Evolutionary conservation across 2,329 filamentous ascomycete genomes (phyloP), one percentile per base, ranked within the genome.

Genomic region (Epicoccum sorghinum): DNA sequence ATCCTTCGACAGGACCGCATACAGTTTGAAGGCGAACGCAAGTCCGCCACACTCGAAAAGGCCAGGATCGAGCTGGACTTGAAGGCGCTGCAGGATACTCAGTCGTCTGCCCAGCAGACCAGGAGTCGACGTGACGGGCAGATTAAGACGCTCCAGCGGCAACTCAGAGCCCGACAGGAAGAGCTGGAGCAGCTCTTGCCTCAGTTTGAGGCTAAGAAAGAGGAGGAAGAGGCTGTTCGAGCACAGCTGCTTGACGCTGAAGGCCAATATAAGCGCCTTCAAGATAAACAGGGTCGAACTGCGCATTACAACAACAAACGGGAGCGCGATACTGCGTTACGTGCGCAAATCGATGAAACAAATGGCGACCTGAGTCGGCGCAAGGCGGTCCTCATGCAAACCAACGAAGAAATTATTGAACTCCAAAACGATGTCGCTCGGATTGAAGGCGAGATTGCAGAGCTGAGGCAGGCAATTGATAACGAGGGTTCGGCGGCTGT

Each of bases 261-360:
- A 66, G 88, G 88, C 7, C 83, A 85, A 4, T 84, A 90, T 37
- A 86, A 89, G 60, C 87, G 93, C 33, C 83, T 99, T 7, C 91
- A 96, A 69, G 90, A 90, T 45, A 99, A 99, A 74, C 93, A 99
- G 76, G 91, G 89, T 38, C 88, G 93, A 40, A 92, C 89, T 61
- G 89, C 89, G 14, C 89, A 91, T 58, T 99, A 96, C 75, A 89
- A 84, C 69, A 96, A 86, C 73, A 96, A 96, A 78, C 84, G 85
- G 7, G 91, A 98, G 71, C 88, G 96, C 38, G 93, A 99, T 73
- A 84, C 86, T 32, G 97, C 86, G 81, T 80, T 99, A 44, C 86
- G 86, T 57, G 83, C 86, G 58, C 89, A 97, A 75, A 90, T 98
- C 51, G 82, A 89, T 39, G 89, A 96, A 32, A 85, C 93, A 48